phyloP scores from a whole-genome alignment of 2,329 filamentous ascomycete genomes.

The Talaromyces atroroseus region DNA sequence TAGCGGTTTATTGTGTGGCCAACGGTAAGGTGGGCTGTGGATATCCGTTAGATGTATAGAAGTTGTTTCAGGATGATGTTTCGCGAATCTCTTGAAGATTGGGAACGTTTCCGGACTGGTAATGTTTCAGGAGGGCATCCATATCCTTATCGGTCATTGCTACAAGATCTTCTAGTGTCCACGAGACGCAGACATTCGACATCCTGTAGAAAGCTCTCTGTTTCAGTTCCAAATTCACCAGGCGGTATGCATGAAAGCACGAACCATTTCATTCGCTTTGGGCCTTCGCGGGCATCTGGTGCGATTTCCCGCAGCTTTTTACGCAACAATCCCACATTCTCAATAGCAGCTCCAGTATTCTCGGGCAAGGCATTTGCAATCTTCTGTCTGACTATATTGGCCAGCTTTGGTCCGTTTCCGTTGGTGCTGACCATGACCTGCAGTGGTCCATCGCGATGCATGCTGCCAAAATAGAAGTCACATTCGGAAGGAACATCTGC shows the following conservation, averaged over 20 bases:
- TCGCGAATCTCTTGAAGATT: conserved; percentile 30
- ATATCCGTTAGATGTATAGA: not conserved
- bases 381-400: conserved; percentile 74
- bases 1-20: not conserved
- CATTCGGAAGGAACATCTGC: conserved; percentile 95
- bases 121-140: conserved; percentile 74
- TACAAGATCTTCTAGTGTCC: conserved; percentile 78
- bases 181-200: conserved; percentile 82
- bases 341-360: conserved; percentile 79
- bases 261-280: conserved; percentile 85
- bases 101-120: conserved; percentile 43
- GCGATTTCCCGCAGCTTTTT: conserved; percentile 72
- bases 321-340: conserved; percentile 74
- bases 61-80: not conserved
- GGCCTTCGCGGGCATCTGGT: conserved; percentile 65
- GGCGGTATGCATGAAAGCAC: conserved; percentile 2
- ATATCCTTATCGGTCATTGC: conserved; percentile 78
- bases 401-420: conserved; percentile 87
- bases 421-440: conserved; percentile 99
- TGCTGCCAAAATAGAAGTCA: conserved; percentile 97
- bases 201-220: conserved; percentile 59
- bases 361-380: conserved; percentile 72
- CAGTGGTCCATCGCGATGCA: conserved; percentile 88
- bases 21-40: not conserved
- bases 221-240: not conserved